A percentile compares a stretch with the other conserved stretches of the same genome.
These are phyloP conservation scores for Salix exigua DNA, from an alignment of 345 rosid species.

Conservation along the genomic window DNA sequence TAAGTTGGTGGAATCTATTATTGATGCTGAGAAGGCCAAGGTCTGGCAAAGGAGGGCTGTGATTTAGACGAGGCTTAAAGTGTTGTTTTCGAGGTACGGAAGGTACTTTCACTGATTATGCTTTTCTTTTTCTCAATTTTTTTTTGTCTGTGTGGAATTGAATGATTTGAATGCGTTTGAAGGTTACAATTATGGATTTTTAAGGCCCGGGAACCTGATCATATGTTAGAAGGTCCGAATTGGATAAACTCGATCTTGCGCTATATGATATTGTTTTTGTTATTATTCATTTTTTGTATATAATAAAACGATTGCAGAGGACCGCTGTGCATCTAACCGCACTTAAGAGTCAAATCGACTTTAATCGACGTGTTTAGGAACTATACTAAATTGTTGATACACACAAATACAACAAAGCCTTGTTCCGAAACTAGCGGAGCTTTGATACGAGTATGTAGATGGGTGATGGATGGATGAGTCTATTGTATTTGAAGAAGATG, in stretches of 20 bases:
- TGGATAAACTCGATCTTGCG: not conserved
- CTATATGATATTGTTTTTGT: not conserved
- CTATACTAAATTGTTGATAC: not conserved
- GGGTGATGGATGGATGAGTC: not conserved
- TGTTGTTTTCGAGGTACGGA: not conserved
- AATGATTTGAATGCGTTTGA: not conserved
- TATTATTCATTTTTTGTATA: no score
- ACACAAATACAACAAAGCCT: not conserved
- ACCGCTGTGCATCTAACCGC: not conserved
- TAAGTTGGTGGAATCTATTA: constrained; percentile 55
- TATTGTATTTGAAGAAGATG: not conserved
- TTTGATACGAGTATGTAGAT: not conserved
- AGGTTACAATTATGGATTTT: not conserved
- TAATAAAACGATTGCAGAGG: not conserved
- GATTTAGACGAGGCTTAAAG: constrained; percentile 29
- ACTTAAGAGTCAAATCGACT: not conserved
- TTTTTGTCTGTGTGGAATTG: not conserved
- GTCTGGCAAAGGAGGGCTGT: constrained; percentile 62
- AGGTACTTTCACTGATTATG: not conserved
- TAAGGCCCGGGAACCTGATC: not conserved
- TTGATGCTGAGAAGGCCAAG: constrained; percentile 92
- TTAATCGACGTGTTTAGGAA: not conserved
- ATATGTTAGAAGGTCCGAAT: not conserved
- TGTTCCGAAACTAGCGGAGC: not conserved
- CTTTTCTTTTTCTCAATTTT: not conserved